A percentile compares a stretch with the other conserved stretches of the same genome.
These are phyloP conservation scores for Microsporum audouinii DNA, from an alignment of 2,329 filamentous ascomycete species.

Conservation along the genomic window DNA sequence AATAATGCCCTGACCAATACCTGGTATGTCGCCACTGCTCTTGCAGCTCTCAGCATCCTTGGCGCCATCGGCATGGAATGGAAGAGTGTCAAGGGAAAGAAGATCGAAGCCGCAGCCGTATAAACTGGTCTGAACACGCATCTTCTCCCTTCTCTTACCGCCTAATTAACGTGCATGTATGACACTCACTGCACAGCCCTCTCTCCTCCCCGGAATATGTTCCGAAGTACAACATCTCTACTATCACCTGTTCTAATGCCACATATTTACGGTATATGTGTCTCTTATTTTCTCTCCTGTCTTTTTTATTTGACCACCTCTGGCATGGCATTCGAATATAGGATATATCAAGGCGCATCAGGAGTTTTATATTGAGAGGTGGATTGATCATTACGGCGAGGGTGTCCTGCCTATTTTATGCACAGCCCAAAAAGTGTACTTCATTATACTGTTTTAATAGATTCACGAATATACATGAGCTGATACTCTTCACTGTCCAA, in stretches of 20 bases:
- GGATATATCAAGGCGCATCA: conserved; percentile 1
- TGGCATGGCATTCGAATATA: neutral
- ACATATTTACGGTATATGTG: neutral
- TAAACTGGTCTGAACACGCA: neutral
- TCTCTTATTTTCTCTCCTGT: neutral
- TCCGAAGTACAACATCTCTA: neutral
- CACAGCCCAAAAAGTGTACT: neutral
- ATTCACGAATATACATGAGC: neutral
- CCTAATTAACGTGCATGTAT: neutral
- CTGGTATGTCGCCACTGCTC: conserved; percentile 50
- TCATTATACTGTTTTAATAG: neutral
- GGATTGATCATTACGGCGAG: neutral
- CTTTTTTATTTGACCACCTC: neutral
- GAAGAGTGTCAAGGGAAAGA: conserved; percentile 21
- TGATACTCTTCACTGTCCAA: neutral
- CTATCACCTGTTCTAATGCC: neutral
- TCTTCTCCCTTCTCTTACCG: neutral
- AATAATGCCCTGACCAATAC: conserved; percentile 48
- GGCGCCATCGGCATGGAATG: conserved; percentile 50
- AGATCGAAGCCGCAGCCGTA: conserved; percentile 8
- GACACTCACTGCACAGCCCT: neutral
- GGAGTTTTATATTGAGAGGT: neutral
- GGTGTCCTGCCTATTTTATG: neutral
- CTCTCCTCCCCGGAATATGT: neutral
- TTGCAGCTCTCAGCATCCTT: conserved; percentile 44